Evolutionary conservation across 805 yeast species (phyloP), one percentile per base, ranked within the genome.

Genomic region (Candida khao-thaluensis): DNA sequence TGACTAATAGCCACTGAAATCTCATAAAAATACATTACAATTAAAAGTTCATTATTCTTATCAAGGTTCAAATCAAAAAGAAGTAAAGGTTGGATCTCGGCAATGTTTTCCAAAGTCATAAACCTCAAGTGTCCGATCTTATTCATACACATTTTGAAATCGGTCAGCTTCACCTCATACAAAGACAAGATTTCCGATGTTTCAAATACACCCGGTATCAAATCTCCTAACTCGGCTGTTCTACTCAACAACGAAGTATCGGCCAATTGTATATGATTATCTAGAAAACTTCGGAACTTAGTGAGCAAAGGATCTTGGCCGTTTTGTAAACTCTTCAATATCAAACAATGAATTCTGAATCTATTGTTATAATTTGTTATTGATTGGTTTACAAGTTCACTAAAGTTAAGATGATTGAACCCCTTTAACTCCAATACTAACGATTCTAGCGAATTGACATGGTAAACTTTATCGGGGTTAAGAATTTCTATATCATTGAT

Each of bases 351-450:
- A 10, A 38, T 11, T 32, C 42, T 20, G 16, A 38, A 33, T 17
- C 32, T 38, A 17, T 38, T 38, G 12, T 32, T 38, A 17, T 38
- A 28, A 29, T 33, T 32, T n/a, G 18, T 27, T 15, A 22, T n/a
- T 7, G 42, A 14, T 38, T 38, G 20, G 24, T 21, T 32, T 9
- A 33, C 17, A 2, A 38, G 24, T 12, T 38, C 37, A 4, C 28
- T 16, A 17, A 45, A 38, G 28, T 52, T 55, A 17, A 51, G 30
- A 28, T 50, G 38, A 22, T 35, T 29, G 10, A 59, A 47, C 5
- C 43, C 42, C 22, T 53, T 52, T 7, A 56, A 44, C 22, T 49
- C 41, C 1, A 47, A 31, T 2, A 50, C 49, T 17, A 61, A 43
- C 9, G 40, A 35, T 5, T 43, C 34, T 9, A 55, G 35, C 0